These are phyloP conservation scores for Sarocladiaceae sp. DNA, from an alignment of 2,329 filamentous ascomycete species.

Conservation along the genomic window DNA sequence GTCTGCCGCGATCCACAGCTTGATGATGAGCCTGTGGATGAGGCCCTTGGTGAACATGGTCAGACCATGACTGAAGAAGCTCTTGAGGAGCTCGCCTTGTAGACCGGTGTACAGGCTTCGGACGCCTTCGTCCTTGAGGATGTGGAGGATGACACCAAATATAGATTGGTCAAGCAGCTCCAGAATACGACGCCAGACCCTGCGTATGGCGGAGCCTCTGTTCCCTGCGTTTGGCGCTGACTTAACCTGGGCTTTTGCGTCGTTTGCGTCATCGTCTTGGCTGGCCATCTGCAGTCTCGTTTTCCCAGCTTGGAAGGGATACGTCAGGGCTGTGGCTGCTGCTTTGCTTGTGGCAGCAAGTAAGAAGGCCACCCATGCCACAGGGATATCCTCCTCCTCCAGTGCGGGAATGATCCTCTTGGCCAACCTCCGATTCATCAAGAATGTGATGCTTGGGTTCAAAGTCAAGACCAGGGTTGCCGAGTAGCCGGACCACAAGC, in stretches of 20 bases:
- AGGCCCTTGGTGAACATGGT: constrained; percentile 84
- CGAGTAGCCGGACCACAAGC: constrained; percentile 87
- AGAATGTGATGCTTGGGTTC: constrained; percentile 83
- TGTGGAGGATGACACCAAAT: constrained; percentile 57
- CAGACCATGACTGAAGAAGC: constrained; percentile 80
- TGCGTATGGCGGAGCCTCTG: not conserved
- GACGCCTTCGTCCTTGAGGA: constrained; percentile 60
- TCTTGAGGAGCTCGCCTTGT: constrained; percentile 71
- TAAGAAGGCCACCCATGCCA: constrained; percentile 38
- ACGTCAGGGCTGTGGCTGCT: constrained; percentile 70
- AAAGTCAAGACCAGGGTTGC: constrained; percentile 75
- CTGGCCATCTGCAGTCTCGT: constrained; percentile 65
- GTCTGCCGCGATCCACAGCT: constrained; percentile 58
- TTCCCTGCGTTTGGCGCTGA: constrained; percentile 12
- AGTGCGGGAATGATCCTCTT: constrained; percentile 49
- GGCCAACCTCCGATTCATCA: constrained; percentile 71
- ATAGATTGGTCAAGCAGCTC: constrained; percentile 43
- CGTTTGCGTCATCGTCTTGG: constrained; percentile 16
- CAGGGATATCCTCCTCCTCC: constrained; percentile 35
- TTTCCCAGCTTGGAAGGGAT: constrained; percentile 85
- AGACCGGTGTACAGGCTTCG: constrained; percentile 72
- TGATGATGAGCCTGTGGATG: constrained; percentile 68
- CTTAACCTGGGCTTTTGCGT: not conserved
- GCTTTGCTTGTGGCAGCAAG: constrained; percentile 75
- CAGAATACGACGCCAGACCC: constrained; percentile 7